Base-by-base conservation (phyloP, 1,139 yeast genomes). In the Geotrichum carabidarum region DNA sequence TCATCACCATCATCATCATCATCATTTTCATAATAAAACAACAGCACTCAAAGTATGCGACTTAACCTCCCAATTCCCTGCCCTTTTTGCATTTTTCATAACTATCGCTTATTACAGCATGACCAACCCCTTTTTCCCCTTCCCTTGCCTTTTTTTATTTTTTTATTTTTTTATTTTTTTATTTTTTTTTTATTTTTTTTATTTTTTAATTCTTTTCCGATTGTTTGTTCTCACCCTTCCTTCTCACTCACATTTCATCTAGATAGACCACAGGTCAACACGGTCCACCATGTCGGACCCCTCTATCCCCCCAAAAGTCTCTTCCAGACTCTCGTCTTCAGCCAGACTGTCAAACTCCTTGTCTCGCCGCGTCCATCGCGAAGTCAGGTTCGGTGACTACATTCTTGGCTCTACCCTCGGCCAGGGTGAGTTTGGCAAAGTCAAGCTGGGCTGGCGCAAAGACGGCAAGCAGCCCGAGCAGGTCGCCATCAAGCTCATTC, bases 381-480 rank as follows among this genome's bases (percentile, higher is more conserved):
- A 70, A 53, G 61, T 66, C 46, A 76, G 91, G 45, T 90, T 93
- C 67, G 98, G 98, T 37, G 83, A 87, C 38, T 93, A 91, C 66
- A 80, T 87, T 37, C 77, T 93, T 7, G 98, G 98, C 3, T 84
- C 95, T 18, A 91, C 98, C 1, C 74, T 93, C n/a, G 99, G 99
- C 41, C 96, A 91, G 72, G 99, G 99, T 45, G 98, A 93, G 68
- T 93, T 93, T 70, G 99, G 98, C 57, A 91, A 91, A 71, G 99
- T 93, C 58, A 93, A 91, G 69, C 76, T 93, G n/a, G 98, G 97
- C 17, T 91, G 97, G 97, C 77, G 95, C 37, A 84, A 85, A 69
- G 86, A 53, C 15, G 55, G 55, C 41, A 54, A 54, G 27, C 51
- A 43, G 32, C 56, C 58, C 8, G 56, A 53, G 36, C 58, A 56